Conservation (phyloP, 257 asterid genomes). For the Penstemon barbatus region DNA sequence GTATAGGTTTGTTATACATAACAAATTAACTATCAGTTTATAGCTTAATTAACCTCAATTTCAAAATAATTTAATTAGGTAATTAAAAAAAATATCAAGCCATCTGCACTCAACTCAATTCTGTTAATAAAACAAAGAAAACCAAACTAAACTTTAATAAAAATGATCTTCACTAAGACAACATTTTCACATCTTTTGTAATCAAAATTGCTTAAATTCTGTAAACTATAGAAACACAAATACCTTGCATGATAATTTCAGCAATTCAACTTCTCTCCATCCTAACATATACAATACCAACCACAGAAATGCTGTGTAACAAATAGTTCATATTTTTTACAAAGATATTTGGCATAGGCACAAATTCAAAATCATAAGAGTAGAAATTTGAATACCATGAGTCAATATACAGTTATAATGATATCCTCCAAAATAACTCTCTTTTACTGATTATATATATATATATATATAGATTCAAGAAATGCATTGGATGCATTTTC, state of each 20-base stretch:
- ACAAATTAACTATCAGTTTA: not conserved
- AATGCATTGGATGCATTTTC: slow-evolving; percentile 17
- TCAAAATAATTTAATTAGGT: too few species aligned
- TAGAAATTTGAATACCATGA: not conserved
- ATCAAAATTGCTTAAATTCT: too few species aligned
- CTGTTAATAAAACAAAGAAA: too few species aligned
- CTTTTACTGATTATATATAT: slow-evolving; percentile 5
- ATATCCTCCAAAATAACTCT: slow-evolving; percentile 27
- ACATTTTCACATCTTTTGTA: too few species aligned
- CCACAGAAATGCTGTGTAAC: not conserved
- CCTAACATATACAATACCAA: not conserved
- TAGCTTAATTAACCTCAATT: too few species aligned
- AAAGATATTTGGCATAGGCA: not conserved
- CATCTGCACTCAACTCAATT: too few species aligned
- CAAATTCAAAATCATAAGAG: slow-evolving; percentile 2
- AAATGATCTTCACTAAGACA: too few species aligned
- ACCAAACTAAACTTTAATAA: too few species aligned
- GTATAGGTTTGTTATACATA: not conserved
- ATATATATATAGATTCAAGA: slow-evolving; percentile 3
- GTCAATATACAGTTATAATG: slow-evolving; percentile 24
- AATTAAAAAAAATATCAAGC: too few species aligned
- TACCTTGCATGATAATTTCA: too few species aligned
- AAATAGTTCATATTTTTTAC: slow-evolving; percentile 3
- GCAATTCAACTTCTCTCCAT: not conserved
- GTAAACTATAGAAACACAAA: too few species aligned